These are phyloP conservation scores for Vitis rupestris DNA, from an alignment of 164 flowering plant genomes.

Conservation along the genomic window DNA sequence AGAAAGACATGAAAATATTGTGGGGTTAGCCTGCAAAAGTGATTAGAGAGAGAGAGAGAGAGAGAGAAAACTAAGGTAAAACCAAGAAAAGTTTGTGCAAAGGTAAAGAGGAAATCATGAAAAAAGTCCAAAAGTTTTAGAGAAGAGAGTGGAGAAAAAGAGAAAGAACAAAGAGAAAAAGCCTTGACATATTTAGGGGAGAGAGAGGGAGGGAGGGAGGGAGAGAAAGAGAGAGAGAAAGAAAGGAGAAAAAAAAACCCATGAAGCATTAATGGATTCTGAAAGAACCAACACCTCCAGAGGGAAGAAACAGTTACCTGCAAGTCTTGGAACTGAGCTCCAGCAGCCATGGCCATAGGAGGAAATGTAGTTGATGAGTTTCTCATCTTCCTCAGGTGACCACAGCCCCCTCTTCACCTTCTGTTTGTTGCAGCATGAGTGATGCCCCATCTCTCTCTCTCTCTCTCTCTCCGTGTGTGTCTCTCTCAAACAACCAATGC, in stretches of 20 bases:
- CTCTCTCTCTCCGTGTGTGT: too few species aligned
- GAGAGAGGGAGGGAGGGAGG: too few species aligned
- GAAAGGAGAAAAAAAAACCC: background rate
- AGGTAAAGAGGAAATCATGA: too few species aligned
- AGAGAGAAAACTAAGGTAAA: too few species aligned
- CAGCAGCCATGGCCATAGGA: conserved; percentile 88
- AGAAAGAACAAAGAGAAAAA: too few species aligned
- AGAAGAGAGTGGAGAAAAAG: too few species aligned
- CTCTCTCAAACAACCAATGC: conserved; percentile 4
- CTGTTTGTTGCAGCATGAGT: conserved; percentile 86
- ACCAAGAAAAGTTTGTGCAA: too few species aligned
- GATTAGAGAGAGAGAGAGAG: too few species aligned
- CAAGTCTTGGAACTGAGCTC: conserved; percentile 82
- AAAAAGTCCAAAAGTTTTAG: too few species aligned
- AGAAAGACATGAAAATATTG: background rate
- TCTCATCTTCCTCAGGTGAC: conserved; percentile 96
- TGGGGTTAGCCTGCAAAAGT: too few species aligned
- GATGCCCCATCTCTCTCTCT: conserved; percentile 64
- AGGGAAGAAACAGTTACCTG: conserved; percentile 38
- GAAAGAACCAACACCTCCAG: background rate
- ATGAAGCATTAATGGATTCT: background rate
- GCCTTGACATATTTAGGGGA: too few species aligned
- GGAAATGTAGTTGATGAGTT: conserved; percentile 72
- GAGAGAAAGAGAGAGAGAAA: too few species aligned
- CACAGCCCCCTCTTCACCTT: conserved; percentile 84